Base-by-base conservation (phyloP, 2,329 filamentous ascomycete genomes). In the Nigrograna mackinnonii region DNA sequence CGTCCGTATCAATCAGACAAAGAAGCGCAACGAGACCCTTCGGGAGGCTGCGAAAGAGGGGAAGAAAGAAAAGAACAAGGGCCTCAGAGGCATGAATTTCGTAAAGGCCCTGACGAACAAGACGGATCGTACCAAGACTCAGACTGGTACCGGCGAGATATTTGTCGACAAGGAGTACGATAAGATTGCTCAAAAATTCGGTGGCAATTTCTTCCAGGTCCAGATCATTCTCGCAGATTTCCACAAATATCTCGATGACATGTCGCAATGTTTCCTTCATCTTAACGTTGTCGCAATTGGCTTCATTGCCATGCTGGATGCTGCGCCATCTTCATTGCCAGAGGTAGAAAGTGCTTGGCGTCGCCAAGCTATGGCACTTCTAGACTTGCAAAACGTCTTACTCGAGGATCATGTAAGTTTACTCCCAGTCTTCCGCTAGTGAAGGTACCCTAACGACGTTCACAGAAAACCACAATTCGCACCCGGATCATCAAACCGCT, bases 311-410 rank as follows among this genome's bases (percentile, higher is more conserved):
- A 86, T 91, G 51, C 88, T 95, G 70, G 84, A 83, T 43, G 75
- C 81, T 16, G 72, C 74, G 2, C 85, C 85, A 11, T 61, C 61
- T 5, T 52, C 62, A 6, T 84, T 90, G 64, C 85, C 89, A 1
- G 91, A 97, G 66, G 75, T 95, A 30, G 91, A 96, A 69, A 91
- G 87, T 75, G 95, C 95, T 66, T 97, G 92, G 89, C 87, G 91
- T 37, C 88, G 86, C 48, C 94, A 96, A 69, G 92, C 91, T 53
- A 84, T 91, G 60, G 87, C 87, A 22, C 88, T 95, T 71, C 83
- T 88, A 51, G 91, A 96, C 58, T 83, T 97, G 51, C 85, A 91
- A 58, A 87, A 85, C 46, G 82, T 91, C 50, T 87, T 88, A 4
- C 76, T 97, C 17, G 87, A 91, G 46, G 87, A 92, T 54, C 91